These are phyloP conservation scores for Nicotiana undulata DNA, from an alignment of 257 asterid species.

Conservation along the genomic window DNA sequence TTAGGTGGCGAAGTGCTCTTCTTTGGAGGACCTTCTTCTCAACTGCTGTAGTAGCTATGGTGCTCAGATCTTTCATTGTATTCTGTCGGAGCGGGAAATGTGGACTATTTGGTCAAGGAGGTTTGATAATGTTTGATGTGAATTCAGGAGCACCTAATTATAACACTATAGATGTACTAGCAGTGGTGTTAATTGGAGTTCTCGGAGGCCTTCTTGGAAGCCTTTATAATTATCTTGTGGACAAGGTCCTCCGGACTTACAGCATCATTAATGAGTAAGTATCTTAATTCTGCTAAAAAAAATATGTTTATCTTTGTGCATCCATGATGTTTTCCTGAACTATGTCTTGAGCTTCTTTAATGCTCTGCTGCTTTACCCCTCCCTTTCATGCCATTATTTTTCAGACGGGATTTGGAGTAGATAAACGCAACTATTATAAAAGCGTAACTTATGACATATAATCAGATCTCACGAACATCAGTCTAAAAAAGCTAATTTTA, in stretches of 20 bases:
- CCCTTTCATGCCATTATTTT: background rate
- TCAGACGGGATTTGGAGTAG: background rate
- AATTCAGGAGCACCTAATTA: slow-evolving; percentile 53
- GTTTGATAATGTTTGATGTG: slow-evolving; percentile 82
- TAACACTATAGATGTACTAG: slow-evolving; percentile 63
- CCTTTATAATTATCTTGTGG: slow-evolving; percentile 81
- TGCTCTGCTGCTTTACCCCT: background rate
- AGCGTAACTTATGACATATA: background rate
- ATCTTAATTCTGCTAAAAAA: background rate
- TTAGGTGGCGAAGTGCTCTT: slow-evolving; percentile 99
- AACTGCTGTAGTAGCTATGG: slow-evolving; percentile 90
- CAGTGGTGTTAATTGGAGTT: slow-evolving; percentile 66
- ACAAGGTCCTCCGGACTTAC: slow-evolving; percentile 75
- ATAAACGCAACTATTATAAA: background rate
- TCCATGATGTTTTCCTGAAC: background rate
- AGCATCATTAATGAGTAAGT: slow-evolving; percentile 83
- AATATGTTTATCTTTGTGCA: background rate
- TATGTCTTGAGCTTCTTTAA: background rate
- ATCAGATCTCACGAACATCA: background rate
- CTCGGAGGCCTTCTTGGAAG: slow-evolving; percentile 88
- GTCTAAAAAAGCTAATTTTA: background rate
- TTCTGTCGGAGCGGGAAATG: slow-evolving; percentile 69
- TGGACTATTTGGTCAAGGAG: slow-evolving; percentile 95
- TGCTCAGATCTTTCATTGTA: slow-evolving; percentile 54
- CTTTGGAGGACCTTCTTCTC: slow-evolving; percentile 98